Evolutionary conservation across 2,329 filamentous ascomycete species (phyloP).

Genomic region (Exserohilum rostratum): DNA sequence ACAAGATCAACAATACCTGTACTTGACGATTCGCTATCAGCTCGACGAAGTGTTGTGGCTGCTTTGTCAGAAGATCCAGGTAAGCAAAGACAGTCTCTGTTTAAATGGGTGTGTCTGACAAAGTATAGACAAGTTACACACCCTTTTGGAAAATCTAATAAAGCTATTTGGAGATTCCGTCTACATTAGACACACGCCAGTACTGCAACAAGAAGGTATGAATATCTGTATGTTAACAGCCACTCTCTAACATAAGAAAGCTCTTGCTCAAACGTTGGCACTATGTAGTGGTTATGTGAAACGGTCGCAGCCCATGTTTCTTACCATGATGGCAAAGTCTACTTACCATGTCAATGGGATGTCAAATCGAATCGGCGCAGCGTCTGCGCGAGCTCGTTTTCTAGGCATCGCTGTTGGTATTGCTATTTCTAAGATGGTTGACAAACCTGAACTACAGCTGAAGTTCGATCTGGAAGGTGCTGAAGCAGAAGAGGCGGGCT

Average conservation of each 20-base stretch:
- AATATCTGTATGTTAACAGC: background rate
- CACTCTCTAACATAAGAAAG: conserved; percentile 54
- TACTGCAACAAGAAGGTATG: conserved; percentile 85
- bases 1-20: conserved; percentile 47
- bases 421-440: conserved; percentile 68
- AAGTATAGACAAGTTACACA: conserved; percentile 55
- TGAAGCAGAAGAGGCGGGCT: conserved; percentile 71
- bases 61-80: conserved; percentile 49
- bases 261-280: conserved; percentile 78
- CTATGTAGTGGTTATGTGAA: conserved; percentile 78
- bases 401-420: conserved; percentile 89
- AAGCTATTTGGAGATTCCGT: conserved; percentile 81
- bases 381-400: conserved; percentile 76
- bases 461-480: conserved; percentile 85
- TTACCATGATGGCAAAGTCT: conserved; percentile 73
- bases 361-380: conserved; percentile 81
- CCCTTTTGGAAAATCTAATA: conserved; percentile 70
- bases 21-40: conserved; percentile 36
- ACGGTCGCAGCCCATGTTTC: conserved; percentile 66
- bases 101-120: conserved; percentile 15
- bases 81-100: conserved; percentile 26
- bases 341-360: conserved; percentile 76
- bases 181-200: conserved; percentile 82
- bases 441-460: conserved; percentile 71
- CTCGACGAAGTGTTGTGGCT: conserved; percentile 50